Conservation (phyloP, 805 yeast genomes). For the Candida rishiriensis region DNA sequence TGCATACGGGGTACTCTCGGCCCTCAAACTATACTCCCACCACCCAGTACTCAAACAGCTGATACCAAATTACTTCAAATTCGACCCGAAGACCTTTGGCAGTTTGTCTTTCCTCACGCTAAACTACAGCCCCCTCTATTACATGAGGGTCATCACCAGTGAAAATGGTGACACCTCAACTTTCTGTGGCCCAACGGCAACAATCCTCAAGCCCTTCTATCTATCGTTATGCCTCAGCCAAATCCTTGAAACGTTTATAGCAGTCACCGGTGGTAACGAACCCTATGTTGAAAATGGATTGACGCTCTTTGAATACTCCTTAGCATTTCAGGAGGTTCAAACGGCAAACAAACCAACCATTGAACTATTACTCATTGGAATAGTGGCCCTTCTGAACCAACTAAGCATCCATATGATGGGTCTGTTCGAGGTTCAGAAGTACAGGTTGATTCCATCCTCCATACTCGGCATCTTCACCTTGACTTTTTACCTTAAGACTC, state of each 20-base stretch:
- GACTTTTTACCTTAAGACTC: constrained; percentile 38
- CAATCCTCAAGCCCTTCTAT: constrained; percentile 55
- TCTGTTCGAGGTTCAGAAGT: constrained; percentile 45
- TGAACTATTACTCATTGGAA: constrained; percentile 46
- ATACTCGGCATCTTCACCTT: constrained; percentile 52
- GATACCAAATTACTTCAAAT: constrained; percentile 21
- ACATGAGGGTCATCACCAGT: constrained; percentile 6
- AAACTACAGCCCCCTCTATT: constrained; percentile 20
- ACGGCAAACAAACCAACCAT: constrained; percentile 45
- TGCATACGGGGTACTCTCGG: constrained; percentile 32
- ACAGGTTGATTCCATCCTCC: constrained; percentile 60
- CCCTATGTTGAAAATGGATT: constrained; percentile 65
- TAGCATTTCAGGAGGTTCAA: constrained; percentile 71
- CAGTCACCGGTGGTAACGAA: constrained; percentile 49
- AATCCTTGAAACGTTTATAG: constrained; percentile 60
- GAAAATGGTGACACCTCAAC: constrained; percentile 15
- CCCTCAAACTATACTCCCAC: constrained; percentile 25
- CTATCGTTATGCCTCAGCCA: constrained; percentile 55
- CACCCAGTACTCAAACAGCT: constrained; percentile 4
- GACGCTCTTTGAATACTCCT: constrained; percentile 69
- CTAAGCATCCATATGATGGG: constrained; percentile 61
- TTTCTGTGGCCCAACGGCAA: constrained; percentile 40
- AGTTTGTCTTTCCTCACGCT: constrained; percentile 24
- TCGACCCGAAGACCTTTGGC: constrained; percentile 19
- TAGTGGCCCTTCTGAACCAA: constrained; percentile 57